Evolutionary conservation across 176 grass and related monocot genomes (phyloP), one percentile per base, ranked within the genome.

Genomic region (Raddia distichophylla): DNA sequence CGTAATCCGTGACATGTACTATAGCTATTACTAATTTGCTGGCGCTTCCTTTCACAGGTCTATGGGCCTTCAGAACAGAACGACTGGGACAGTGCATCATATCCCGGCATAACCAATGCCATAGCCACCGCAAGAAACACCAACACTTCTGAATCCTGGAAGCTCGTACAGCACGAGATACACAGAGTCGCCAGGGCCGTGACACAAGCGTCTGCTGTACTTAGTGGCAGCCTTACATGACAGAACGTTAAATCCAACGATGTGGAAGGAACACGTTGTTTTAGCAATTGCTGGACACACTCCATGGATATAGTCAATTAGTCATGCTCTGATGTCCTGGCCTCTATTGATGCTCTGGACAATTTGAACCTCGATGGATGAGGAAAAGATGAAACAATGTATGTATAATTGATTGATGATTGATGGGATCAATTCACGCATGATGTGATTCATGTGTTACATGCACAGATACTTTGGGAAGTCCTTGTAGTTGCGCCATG

Each of bases 81-180:
- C 18, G 91, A 95, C 69, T 95, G 94, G 75, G 89, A 88, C 7
- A 91, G 87, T 34, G 86, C 90, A 74, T 49, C 85, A 17, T 95
- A 76, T 67, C 91, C 91, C 0, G 93, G 89, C 4, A 72, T 99
- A 60, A 82, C 74, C 14, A 71, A 90, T 67, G 93, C 96, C 12
- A 93, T 95, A 74, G 51, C 68, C 43, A 86, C 81, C 10, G 93
- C 88, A 13, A 86, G 86, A 80, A 90, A 81, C 27, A 88, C 51
- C 67, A 91, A 93, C 68, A 91, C 86, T 59, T 76, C 78, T 6
- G 71, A 84, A 3, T 90, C 96, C 1, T 91, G 88, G 89, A 77
- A 62, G 84, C 79, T 69, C 55, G 88, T 91, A 51, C 93, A 99
- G 70, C 96, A 95, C 58, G 85, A 99, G 87, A 82, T 99, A 67